These are phyloP conservation scores for Kluyveromyces nonfermentans DNA, from an alignment of 805 yeast genomes.

Conservation along the genomic window DNA sequence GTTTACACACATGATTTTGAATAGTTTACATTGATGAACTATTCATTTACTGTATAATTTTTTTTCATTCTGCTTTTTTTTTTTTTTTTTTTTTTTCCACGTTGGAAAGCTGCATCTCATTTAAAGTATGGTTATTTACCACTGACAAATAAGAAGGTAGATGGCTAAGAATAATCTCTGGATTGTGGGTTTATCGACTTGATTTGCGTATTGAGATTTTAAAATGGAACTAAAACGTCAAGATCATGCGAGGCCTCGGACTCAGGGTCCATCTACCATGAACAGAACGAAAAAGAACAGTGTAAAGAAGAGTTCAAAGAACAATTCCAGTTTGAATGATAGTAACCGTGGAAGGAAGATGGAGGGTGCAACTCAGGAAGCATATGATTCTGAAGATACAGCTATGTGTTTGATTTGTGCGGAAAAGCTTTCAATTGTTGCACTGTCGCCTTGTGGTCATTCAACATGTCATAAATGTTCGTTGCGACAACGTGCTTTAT, in stretches of 20 bases:
- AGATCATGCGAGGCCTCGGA: neutral
- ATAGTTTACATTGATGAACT: no score
- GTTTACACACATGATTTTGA: no score
- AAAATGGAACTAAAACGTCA: neutral
- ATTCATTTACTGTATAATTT: no score
- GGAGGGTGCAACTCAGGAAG: neutral
- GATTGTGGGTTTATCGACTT: neutral
- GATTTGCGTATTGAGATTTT: neutral
- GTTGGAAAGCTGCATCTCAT: neutral
- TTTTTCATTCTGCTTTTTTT: no score
- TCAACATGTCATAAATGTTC: constrained; percentile 75
- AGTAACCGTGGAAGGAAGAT: neutral
- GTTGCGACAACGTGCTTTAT: constrained; percentile 73
- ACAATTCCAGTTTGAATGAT: neutral
- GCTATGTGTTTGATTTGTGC: constrained; percentile 79
- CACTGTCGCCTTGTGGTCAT: constrained; percentile 78
- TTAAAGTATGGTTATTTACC: no score
- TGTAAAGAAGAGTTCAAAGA: neutral
- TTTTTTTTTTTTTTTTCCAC: neutral
- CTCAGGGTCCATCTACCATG: constrained; percentile 2
- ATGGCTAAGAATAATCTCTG: neutral
- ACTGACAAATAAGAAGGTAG: neutral
- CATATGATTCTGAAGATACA: constrained; percentile 23
- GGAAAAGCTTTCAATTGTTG: constrained; percentile 49
- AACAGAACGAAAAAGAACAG: neutral